Evolutionary conservation across 192 early-diverging fungal genomes (phyloP), one percentile per base, ranked within the genome.

Genomic region (Backusella tarrabulga): DNA sequence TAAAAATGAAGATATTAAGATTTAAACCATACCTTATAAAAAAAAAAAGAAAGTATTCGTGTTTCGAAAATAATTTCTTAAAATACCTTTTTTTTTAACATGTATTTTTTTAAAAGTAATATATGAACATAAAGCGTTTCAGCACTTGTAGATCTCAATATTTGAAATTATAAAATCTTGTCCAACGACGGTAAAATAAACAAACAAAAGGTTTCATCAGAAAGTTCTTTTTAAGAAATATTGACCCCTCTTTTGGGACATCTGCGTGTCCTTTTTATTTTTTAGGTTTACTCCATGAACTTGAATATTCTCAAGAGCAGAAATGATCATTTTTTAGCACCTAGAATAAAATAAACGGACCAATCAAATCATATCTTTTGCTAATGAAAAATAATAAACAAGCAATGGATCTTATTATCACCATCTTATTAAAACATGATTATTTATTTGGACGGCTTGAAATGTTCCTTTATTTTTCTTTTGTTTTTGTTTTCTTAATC

Each of bases 131-230:
- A 60, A 29, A 63, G 23, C 3, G 21, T 50, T 50, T 50, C 46
- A 50, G 15, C 19, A 29, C 4, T 29, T 63, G 56, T 11, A 63
- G 56, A 63, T 63, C 56, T 63, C 26, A 29, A 63, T 63, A 29
- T 29, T 63, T 63, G 12, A 63, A 63, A 63, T 63, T 3, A 29
- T 63, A 63, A 14, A 26, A 63, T 29, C 56, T 63, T 63, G 56
- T 63, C 56, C 11, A 8, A 63, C 56, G 6, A 63, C 26, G 23
- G 23, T 23, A 63, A 63, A 63, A 63, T 29, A 63, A 63, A 63
- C 23, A 63, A 63, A 63, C 26, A 63, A 63, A n/a, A 63, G 11
- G 56, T 63, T 63, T 63, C 56, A 60, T 60, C n/a, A 63, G 56
- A 63, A 63, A 63, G 56, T 63, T 63, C 56, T 63, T 63, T 19